Conservation (phyloP, 352 stramenopile genomes). For the Globisporangium yorkense region DNA sequence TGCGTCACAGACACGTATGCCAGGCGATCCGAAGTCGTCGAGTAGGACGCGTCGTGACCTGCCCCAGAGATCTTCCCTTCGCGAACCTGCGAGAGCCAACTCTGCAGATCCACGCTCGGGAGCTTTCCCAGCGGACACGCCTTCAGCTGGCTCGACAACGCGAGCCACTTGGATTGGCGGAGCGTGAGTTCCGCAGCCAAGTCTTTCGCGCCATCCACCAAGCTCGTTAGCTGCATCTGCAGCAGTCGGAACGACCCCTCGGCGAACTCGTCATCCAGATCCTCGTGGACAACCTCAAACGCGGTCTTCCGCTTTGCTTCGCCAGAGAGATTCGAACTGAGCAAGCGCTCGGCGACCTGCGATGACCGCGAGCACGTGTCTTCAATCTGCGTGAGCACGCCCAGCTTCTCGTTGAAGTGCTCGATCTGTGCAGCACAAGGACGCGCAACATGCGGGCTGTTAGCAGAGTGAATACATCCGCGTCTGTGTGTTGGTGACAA, state of each 20-base stretch:
- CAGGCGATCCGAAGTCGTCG: slow-evolving; percentile 11
- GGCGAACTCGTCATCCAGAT: slow-evolving; percentile 2
- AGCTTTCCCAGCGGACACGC: slow-evolving; percentile 45
- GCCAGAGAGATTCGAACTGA: slow-evolving; percentile 1
- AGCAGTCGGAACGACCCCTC: slow-evolving; percentile 13
- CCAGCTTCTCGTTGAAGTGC: slow-evolving; percentile 52
- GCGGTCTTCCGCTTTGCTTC: background rate
- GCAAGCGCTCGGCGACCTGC: slow-evolving; percentile 28
- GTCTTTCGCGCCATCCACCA: slow-evolving; percentile 16
- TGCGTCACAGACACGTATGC: slow-evolving; percentile 6
- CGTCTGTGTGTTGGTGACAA: background rate
- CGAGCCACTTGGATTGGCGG: slow-evolving; percentile 61
- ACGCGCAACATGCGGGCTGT: background rate
- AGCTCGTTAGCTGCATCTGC: slow-evolving; percentile 15
- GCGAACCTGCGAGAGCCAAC: slow-evolving; percentile 66
- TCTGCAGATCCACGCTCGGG: slow-evolving; percentile 56
- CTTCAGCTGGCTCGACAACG: slow-evolving; percentile 59
- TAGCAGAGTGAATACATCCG: background rate
- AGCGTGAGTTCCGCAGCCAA: slow-evolving; percentile 25
- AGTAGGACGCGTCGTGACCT: slow-evolving; percentile 37
- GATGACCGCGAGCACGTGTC: slow-evolving; percentile 36
- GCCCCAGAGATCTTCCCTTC: slow-evolving; percentile 77
- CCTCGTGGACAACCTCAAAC: slow-evolving; percentile 1
- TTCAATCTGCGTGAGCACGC: slow-evolving; percentile 47
- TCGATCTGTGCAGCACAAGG: slow-evolving; percentile 18